Evolutionary conservation across 176 grass and related monocot species (phyloP).

Genomic region (Paspalum notatum): DNA sequence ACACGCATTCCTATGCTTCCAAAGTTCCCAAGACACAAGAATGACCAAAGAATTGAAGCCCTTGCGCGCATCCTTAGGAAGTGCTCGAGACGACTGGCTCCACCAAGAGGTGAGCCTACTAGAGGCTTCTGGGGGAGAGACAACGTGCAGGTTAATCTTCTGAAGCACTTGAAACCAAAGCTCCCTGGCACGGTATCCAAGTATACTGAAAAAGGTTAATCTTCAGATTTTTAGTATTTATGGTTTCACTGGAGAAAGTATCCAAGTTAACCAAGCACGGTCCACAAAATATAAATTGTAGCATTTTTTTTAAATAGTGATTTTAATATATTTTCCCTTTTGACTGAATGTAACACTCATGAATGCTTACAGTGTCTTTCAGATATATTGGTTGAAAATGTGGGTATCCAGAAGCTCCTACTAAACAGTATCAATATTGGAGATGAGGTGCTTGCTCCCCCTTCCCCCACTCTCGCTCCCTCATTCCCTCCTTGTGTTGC

Average conservation of each 20-base stretch:
- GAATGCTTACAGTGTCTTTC: conserved; percentile 93
- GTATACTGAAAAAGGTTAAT: no score
- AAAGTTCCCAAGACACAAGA: no score
- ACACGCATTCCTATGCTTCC: no score
- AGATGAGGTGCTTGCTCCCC: conserved; percentile 66
- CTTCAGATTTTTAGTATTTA: conserved; percentile 34
- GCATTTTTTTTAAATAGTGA: neutral
- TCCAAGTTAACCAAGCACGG: neutral
- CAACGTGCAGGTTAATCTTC: no score
- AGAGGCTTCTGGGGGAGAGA: no score
- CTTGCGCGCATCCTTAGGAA: no score
- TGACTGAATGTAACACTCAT: conserved; percentile 70
- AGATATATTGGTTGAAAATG: conserved; percentile 88
- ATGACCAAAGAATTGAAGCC: no score
- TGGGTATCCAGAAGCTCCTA: conserved; percentile 90
- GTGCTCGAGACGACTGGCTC: no score
- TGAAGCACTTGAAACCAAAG: no score
- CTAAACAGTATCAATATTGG: conserved; percentile 88
- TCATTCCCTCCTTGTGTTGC: neutral
- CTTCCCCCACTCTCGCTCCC: neutral
- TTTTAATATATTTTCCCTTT: conserved; percentile 33
- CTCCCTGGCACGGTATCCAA: no score
- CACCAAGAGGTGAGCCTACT: no score
- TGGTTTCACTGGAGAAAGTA: conserved; percentile 20
- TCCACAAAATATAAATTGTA: neutral